A percentile compares a stretch with the other conserved stretches of the same genome.
These are phyloP conservation scores for Pythium brachiatum DNA, from an alignment of 352 stramenopile genomes.

Conservation along the genomic window DNA sequence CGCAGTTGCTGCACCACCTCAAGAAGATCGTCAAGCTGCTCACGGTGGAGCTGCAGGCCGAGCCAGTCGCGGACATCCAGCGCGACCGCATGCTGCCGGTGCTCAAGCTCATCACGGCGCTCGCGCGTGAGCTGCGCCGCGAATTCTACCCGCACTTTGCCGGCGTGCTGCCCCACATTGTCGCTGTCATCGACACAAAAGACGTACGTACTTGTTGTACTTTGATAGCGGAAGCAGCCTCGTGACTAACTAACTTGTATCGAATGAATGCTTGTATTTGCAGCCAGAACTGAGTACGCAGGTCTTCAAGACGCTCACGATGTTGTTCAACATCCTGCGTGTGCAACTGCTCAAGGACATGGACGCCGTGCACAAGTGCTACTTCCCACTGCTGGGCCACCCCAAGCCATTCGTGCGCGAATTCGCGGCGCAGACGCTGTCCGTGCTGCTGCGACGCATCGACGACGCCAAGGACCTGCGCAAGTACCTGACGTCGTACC, in stretches of 20 bases:
- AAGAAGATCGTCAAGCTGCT: conserved; percentile 67
- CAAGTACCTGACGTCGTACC: conserved; percentile 76
- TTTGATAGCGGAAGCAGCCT: too few species aligned
- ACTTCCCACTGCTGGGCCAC: conserved; percentile 87
- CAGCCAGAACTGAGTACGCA: conserved; percentile 86
- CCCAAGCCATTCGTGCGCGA: conserved; percentile 84
- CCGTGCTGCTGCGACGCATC: conserved; percentile 77
- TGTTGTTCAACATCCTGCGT: conserved; percentile 87
- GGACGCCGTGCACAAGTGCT: conserved; percentile 88
- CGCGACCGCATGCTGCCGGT: conserved; percentile 65
- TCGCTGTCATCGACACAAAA: conserved; percentile 83
- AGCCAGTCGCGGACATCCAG: conserved; percentile 56
- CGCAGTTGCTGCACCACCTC: conserved; percentile 80
- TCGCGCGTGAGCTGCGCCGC: conserved; percentile 78
- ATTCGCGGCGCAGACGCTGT: conserved; percentile 87
- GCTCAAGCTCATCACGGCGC: conserved; percentile 79
- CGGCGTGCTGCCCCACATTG: conserved; percentile 48
- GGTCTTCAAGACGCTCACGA: conserved; percentile 90
- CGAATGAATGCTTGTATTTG: neutral
- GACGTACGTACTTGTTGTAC: conserved; percentile 57
- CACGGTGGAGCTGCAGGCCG: conserved; percentile 53
- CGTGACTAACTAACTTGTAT: neutral
- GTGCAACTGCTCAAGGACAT: conserved; percentile 85
- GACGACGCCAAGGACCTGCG: conserved; percentile 70
- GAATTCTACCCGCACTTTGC: conserved; percentile 88